Evolutionary conservation across 106 monocot species (phyloP), one percentile per base, ranked within the genome.

Genomic region (Phalaenopsis aphrodite): DNA sequence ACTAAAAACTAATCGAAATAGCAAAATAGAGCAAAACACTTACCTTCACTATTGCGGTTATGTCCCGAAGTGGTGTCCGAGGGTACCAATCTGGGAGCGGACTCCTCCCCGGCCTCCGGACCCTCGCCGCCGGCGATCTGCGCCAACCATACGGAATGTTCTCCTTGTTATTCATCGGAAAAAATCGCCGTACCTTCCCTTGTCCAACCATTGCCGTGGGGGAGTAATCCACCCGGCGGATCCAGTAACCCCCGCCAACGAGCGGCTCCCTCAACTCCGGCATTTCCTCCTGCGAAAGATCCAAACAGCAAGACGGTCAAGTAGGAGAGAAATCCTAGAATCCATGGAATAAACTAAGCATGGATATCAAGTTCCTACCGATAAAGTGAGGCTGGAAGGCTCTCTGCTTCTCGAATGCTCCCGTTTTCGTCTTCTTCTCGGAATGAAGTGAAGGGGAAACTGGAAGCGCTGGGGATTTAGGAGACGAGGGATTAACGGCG

Each of bases 71-170:
- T 14, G 85, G 85, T 5, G 78, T 78, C 14, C 85, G 81, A 3
- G 85, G 85, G 23, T 81, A 78, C 85, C 85, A 85, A 3, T 47
- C 71, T 14, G 85, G 85, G 30, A 85, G 64, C 55, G 85, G 81
- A 48, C 73, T 85, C 56, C 56, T 74, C 41, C 85, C 65, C 19
- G 71, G 47, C 36, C 76, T 48, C 23, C 85, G 30, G 9, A 15
- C 1, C 52, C 38, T 24, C 19, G 12, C 19, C 37, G 41, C 49
- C 37, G 49, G n/a, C 19, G 47, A 41, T 76, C 49, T 76, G 46
- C 76, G 76, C 76, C 76, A 49, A 43, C 76, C 76, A 39, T 17
- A 43, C 42, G 75, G 58, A 7, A 45, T 61, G 58, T 81, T 81
- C 58, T 81, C 81, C 30, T 81, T 81, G 81, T 56, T 56, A n/a